Base-by-base conservation (phyloP, 192 early-diverging fungal species). In the Coemansia sp. region DNA sequence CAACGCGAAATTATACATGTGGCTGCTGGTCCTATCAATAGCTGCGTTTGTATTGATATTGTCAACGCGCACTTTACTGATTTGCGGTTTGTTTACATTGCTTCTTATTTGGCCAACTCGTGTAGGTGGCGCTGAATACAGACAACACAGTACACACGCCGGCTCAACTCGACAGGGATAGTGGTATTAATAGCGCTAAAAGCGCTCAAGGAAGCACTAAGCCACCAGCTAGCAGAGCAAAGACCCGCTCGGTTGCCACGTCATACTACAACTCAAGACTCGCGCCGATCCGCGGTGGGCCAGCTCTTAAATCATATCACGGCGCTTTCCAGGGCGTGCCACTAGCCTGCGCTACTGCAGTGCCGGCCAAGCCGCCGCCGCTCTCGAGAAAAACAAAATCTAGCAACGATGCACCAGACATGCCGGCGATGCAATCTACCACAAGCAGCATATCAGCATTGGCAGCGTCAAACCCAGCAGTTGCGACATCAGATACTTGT, bases 181-280 rank as follows among this genome's bases (percentile, higher is more conserved):
- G 29, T 14, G n/a, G 18, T 37, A 37, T 61, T 8, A 51, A 35
- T 50, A 51, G 35, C 18, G 4, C 29, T 18, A 52, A 8, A 22
- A 35, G 18, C 20, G n/a, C 26, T 4, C 41, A 27, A 20, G 20
- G 45, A 19, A 26, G 61, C 45, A 12, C 60, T 2, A 62, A 62
- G 66, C 54, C 60, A 39, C 35, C 41, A 8, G 13, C 4, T 18
- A 19, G 8, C 6, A 49, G 18, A 20, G 14, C 29, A 19, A 56
- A 37, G 20, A 37, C 35, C 18, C 6, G n/a, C 35, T 37, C 5
- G 29, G 19, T 56, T 32, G 54, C 54, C 20, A 45, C 57, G 27
- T 45, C 70, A 19, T 78, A 55, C 61, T 78, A 78, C 55, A 78
- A 78, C 51, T 64, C 75, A 18, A 66, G 75, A 3, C 47, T 78